Evolutionary conservation across 75 land plant species (phyloP), one percentile per base, ranked within the genome.

Genomic region (Sequoia sempervirens): DNA sequence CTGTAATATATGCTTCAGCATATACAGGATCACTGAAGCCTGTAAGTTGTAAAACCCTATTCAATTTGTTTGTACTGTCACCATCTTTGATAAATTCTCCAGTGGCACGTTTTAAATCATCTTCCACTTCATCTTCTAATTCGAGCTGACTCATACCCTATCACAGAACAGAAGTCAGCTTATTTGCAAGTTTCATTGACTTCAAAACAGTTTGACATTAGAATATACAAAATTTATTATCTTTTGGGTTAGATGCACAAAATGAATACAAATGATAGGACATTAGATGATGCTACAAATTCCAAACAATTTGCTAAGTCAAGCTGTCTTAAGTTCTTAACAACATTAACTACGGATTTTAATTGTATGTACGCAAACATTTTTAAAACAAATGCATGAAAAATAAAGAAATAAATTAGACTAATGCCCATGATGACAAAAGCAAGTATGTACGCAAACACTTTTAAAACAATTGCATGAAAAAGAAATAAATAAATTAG

Each of bases 91-190:
- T 89, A 61, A 96, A 95, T 85, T 96, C 98, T 79, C 98, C 98
- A 54, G 98, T 96, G 34, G 98, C 98, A 82, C 98, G 92, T 85
- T 95, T 96, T 3, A 96, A 80, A 90, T 96, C 98, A 89, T 97
- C 96, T 83, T 96, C 97, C 30, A 96, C 98, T 81, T 93, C 93
- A 89, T 96, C 98, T 81, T 96, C 98, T 86, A 96, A 84, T 82
- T 96, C 98, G 34, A 96, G 91, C 87, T 95, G 98, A 85, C 97
- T 95, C 97, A 96, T 96, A 23, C 98, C 98, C 98, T 96, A 90
- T 14, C 80, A 81, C 36, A 81, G 45, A 84, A 74, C 40, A 85
- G 20, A 74, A 84, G 46, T 45, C 45, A 45, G 52, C 1, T 45
- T 78, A 45, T 78, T 3, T 9, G 46, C 1, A 38, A 76, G 80